Evolutionary conservation across 495 filamentous ascomycete species (phyloP).

Genomic region (Barbatosphaeria neglecta): DNA sequence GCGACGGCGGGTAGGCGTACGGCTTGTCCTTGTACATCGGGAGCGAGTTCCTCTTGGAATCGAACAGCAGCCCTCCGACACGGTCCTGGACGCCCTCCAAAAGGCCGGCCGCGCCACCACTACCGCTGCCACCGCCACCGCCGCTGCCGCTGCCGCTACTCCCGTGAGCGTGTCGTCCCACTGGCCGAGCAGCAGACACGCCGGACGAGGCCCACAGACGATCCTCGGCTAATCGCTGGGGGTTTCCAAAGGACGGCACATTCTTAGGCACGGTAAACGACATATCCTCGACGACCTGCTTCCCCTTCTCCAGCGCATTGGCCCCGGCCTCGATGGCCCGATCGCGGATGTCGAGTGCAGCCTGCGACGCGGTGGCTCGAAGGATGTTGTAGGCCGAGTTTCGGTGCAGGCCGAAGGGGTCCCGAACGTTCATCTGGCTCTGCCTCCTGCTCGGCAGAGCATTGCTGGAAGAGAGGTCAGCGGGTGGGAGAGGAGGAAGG

Average conservation of each 20-base stretch:
- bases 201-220: constrained; percentile 47
- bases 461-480: too few relatives aligned
- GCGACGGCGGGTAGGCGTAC: constrained; percentile 52
- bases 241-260: constrained; percentile 58
- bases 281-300: constrained; percentile 41
- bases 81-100: constrained; percentile 14
- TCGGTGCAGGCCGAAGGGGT: constrained; percentile 39
- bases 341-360: constrained; percentile 26
- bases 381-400: constrained; percentile 34
- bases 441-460: constrained; percentile 11
- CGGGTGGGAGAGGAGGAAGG: neutral
- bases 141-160: neutral
- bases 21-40: constrained; percentile 99
- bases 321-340: constrained; percentile 26
- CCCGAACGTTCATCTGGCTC: constrained; percentile 41
- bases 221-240: constrained; percentile 58
- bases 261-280: constrained; percentile 56
- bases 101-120: neutral
- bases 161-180: neutral
- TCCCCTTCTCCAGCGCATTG: constrained; percentile 30
- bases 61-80: constrained; percentile 29
- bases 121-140: too few relatives aligned
- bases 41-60: constrained; percentile 44
- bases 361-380: constrained; percentile 24
- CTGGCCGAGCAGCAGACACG: constrained; percentile 13